phyloP scores from a whole-genome alignment of 345 rosid genomes.

The Fremontodendron californicum region DNA sequence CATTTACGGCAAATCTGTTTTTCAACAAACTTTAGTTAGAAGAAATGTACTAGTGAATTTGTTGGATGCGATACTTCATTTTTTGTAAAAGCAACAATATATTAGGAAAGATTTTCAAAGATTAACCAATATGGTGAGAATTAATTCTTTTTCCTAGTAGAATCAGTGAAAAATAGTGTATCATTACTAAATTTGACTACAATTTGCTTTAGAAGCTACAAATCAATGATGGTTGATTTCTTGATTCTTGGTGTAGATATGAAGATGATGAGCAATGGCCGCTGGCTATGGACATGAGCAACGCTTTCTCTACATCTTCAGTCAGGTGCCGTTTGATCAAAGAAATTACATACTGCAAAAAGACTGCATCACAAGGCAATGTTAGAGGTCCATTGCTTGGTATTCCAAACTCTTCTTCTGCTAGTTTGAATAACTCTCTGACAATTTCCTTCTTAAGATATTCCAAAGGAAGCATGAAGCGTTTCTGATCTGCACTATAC shows the following conservation, averaged over 20 bases:
- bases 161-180: neutral
- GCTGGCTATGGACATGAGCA: neutral
- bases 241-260: neutral
- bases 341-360: slow-evolving; percentile 15
- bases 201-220: neutral
- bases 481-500: slow-evolving; percentile 14
- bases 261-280: neutral
- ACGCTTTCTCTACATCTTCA: slow-evolving; percentile 18
- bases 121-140: neutral
- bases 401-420: slow-evolving; percentile 21
- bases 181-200: neutral
- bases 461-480: slow-evolving; percentile 16
- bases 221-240: neutral
- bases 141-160: neutral
- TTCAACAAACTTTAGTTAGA: neutral
- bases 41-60: neutral
- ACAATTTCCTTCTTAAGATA: slow-evolving; percentile 3
- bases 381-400: slow-evolving; percentile 15
- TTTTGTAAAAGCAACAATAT: neutral
- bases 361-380: slow-evolving; percentile 24
- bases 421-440: slow-evolving; percentile 12
- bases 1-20: too few species aligned
- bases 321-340: neutral
- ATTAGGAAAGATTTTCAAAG: neutral
- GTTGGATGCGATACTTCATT: neutral